A percentile compares a stretch with the other conserved stretches of the same genome.
Evolutionary conservation across 73 alveolate genomes (phyloP).

Genomic region (Tetrahymena malaccensis): DNA sequence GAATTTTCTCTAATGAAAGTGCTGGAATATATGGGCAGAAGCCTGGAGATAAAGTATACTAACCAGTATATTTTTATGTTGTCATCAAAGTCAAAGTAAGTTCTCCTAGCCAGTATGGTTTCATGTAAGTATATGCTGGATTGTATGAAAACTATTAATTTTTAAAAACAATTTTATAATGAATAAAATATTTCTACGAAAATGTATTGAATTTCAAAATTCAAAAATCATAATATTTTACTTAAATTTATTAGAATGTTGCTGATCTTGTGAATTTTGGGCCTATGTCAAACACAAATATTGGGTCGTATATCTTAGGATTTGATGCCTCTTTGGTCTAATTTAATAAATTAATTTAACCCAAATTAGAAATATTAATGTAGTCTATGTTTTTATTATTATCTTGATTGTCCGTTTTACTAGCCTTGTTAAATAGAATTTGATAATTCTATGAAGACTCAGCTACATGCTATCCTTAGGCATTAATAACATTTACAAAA

Average conservation of each 20-base stretch:
- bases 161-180: no score
- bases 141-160: constrained; percentile 1
- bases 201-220: no score
- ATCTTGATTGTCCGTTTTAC: background rate
- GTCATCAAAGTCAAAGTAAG: constrained; percentile 20
- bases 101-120: constrained; percentile 42
- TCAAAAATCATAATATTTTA: background rate
- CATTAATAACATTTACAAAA: constrained; percentile 3
- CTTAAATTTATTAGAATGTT: constrained; percentile 19
- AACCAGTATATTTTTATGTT: constrained; percentile 3
- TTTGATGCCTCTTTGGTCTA: constrained; percentile 23
- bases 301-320: constrained; percentile 39
- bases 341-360: constrained; percentile 14
- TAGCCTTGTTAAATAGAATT: background rate
- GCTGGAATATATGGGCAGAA: constrained; percentile 34
- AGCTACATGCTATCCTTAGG: background rate
- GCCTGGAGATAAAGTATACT: constrained; percentile 26
- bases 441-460: background rate
- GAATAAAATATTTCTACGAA: no score
- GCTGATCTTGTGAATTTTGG: constrained; percentile 29
- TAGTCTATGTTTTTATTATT: constrained; percentile 11
- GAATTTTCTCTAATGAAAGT: background rate
- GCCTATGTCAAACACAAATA: constrained; percentile 17
- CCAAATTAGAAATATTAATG: background rate
- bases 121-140: constrained; percentile 33